Base-by-base conservation (phyloP, 1,284 basidiomycete genomes). In the Cystobasidium sp. region DNA sequence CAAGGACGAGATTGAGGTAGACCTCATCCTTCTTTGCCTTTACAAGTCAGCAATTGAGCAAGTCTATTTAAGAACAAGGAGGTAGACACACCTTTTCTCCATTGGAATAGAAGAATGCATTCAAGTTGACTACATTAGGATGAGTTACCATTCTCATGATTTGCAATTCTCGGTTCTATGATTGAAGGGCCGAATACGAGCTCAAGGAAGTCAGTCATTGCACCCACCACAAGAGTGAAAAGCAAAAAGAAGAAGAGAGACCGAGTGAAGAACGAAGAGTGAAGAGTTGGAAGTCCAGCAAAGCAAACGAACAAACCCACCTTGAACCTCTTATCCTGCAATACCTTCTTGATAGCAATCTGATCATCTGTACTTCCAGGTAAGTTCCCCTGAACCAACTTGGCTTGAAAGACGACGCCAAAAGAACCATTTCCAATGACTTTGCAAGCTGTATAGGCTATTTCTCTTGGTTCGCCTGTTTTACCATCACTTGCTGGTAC, bases 251-350 rank as follows among this genome's bases (percentile, higher is more conserved):
- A n/a, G n/a, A n/a, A n/a, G n/a, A n/a, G 31, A 31, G 1, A n/a
- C n/a, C 66, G 51, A 43, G 68, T 14, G 46, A 31, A 9, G 51
- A 43, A 9, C 5, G 46, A 31, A 9, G 44, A 20, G 12, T 12
- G 47, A 12, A 20, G 46, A 44, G 64, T 37, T 9, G 10, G 37
- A 5, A 41, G 56, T 7, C 16, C 31, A 31, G 31, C 31, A 31
- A n/a, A n/a, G 31, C 31, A 31, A 31, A 31, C 31, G 5, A 31
- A 31, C 31, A 31, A 31, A 80, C 88, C 75, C 79, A 94, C 95
- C 92, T 99, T 99, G 91, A 99, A 99, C 79, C 96, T 90, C 88
- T 99, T 99, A 86, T 99, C 96, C 87, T 99, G 96, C 78, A 99
- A 85, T 68, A 99, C 96, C 87, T 98, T 99, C 90, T 99, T 99